A percentile compares a stretch with the other conserved stretches of the same genome.
Conservation (phyloP, 306 rosid genomes). For the Morella rubra region DNA sequence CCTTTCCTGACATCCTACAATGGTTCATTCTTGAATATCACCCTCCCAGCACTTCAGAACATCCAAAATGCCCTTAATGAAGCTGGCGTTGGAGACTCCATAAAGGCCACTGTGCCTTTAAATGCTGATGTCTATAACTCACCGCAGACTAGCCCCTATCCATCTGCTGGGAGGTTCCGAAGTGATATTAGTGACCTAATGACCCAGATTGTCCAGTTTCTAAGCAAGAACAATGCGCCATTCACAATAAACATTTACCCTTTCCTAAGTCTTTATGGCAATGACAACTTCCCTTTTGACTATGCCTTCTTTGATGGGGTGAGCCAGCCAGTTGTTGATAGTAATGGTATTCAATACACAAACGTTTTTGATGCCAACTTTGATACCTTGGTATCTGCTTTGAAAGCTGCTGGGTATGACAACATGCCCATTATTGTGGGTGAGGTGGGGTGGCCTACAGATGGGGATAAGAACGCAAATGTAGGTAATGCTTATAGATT, state of each 20-base stretch:
- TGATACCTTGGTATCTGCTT: slow-evolving; percentile 83
- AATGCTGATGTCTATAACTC: slow-evolving; percentile 91
- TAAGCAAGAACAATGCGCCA: slow-evolving; percentile 72
- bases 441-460: slow-evolving; percentile 99
- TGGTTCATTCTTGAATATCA: slow-evolving; percentile 75
- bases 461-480: slow-evolving; percentile 92
- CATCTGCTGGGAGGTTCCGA: slow-evolving; percentile 88
- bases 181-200: slow-evolving; percentile 64
- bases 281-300: slow-evolving; percentile 78
- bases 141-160: slow-evolving; percentile 52
- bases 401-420: slow-evolving; percentile 63
- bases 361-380: slow-evolving; percentile 95
- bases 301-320: slow-evolving; percentile 93
- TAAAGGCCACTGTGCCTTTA: slow-evolving; percentile 94
- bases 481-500: slow-evolving; percentile 68
- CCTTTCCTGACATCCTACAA: slow-evolving; percentile 91
- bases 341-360: slow-evolving; percentile 61
- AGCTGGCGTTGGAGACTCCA: slow-evolving; percentile 64
- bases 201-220: slow-evolving; percentile 77
- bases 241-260: slow-evolving; percentile 95
- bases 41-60: slow-evolving; percentile 90
- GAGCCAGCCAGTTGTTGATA: slow-evolving; percentile 54
- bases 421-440: slow-evolving; percentile 78
- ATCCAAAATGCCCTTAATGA: slow-evolving; percentile 91
- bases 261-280: slow-evolving; percentile 85